A percentile compares a stretch with the other conserved stretches of the same genome.
These are phyloP conservation scores for Pleurotus djamor DNA, from an alignment of 768 basidiomycete genomes.

Conservation along the genomic window DNA sequence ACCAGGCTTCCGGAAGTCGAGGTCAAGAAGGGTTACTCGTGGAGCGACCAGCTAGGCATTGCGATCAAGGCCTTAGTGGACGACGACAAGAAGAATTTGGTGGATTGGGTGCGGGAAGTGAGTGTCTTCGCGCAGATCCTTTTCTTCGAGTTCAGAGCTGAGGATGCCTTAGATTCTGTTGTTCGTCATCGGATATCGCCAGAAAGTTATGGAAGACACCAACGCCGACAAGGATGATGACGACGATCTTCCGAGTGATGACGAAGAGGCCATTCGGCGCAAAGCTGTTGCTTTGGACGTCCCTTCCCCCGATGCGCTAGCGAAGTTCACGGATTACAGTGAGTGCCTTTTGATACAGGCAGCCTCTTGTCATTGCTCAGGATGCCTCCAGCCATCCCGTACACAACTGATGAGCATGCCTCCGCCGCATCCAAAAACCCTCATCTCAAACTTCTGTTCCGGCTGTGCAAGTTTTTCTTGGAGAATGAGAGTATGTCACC, in stretches of 20 bases:
- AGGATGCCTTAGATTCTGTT: constrained; percentile 49
- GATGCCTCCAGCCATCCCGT: constrained; percentile 64
- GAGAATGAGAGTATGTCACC: constrained; percentile 57
- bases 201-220: constrained; percentile 59
- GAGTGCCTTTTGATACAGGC: constrained; percentile 24
- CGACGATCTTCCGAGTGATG: constrained; percentile 22
- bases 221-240: constrained; percentile 39
- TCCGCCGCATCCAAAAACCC: constrained; percentile 76
- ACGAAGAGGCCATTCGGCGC: constrained; percentile 21
- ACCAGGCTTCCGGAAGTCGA: constrained; percentile 65
- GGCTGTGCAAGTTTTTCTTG: constrained; percentile 70
- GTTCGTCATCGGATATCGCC: constrained; percentile 56
- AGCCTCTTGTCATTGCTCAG: background rate
- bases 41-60: constrained; percentile 90
- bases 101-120: constrained; percentile 84
- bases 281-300: constrained; percentile 19
- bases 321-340: constrained; percentile 78
- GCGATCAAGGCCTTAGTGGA: constrained; percentile 74
- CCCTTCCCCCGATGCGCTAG: constrained; percentile 68
- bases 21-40: constrained; percentile 85
- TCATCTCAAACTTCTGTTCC: constrained; percentile 82
- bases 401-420: constrained; percentile 70
- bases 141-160: constrained; percentile 2
- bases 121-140: constrained; percentile 20
- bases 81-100: constrained; percentile 55